These are phyloP conservation scores for Cercophora newfieldiana DNA, from an alignment of 495 filamentous ascomycete species.

Conservation along the genomic window DNA sequence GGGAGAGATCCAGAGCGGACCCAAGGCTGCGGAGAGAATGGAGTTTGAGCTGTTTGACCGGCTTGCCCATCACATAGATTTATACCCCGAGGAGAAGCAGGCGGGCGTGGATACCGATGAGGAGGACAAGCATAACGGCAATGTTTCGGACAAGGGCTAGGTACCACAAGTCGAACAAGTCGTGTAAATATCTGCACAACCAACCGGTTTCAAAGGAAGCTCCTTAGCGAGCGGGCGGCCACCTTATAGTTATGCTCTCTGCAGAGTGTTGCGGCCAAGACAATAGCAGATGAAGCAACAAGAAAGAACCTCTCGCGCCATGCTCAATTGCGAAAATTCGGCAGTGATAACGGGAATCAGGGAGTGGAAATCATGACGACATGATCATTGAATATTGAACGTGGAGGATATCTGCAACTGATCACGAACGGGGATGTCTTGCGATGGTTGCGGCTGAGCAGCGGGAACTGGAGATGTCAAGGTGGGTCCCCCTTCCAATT, in stretches of 20 bases:
- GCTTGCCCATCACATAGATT: constrained; percentile 20
- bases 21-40: no score
- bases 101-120: constrained; percentile 4
- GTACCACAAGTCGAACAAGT: no score
- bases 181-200: no score
- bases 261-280: no score
- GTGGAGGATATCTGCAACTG: no score
- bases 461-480: not conserved
- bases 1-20: no score
- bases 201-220: no score
- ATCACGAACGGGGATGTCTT: not conserved
- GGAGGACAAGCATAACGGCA: not conserved
- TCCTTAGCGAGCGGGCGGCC: no score
- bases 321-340: not conserved
- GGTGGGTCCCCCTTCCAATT: not conserved
- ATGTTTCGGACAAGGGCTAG: constrained; percentile 14
- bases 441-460: not conserved
- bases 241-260: no score
- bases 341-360: no score
- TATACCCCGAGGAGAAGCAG: constrained; percentile 1
- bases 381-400: not conserved
- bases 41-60: constrained; percentile 41
- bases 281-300: no score
- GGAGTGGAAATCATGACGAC: not conserved
- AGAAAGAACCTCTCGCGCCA: no score